These are phyloP conservation scores for Achaetomium macrosporum DNA, from an alignment of 2,329 filamentous ascomycete genomes.

Conservation along the genomic window DNA sequence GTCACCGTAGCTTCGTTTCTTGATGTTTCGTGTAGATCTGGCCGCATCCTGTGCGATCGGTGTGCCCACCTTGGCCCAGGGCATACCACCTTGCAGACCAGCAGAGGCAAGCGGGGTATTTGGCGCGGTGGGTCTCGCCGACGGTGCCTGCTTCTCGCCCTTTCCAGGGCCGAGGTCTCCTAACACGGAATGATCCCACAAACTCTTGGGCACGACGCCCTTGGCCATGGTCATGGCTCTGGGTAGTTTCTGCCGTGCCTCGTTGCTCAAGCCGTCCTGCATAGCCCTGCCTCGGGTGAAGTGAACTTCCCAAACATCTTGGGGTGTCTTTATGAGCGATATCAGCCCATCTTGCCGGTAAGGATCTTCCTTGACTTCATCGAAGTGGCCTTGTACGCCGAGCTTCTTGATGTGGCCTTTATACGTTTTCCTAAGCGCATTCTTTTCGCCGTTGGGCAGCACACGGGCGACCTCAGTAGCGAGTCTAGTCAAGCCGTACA, in stretches of 20 bases:
- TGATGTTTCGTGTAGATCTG: slow-evolving; percentile 59
- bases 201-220: slow-evolving; percentile 47
- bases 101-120: slow-evolving; percentile 43
- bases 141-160: slow-evolving; percentile 35
- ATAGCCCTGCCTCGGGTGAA: slow-evolving; percentile 51
- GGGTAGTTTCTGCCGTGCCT: slow-evolving; percentile 39
- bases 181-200: slow-evolving; percentile 54
- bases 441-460: slow-evolving; percentile 61
- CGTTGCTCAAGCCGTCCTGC: slow-evolving; percentile 44
- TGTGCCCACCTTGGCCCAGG: slow-evolving; percentile 35
- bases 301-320: slow-evolving; percentile 52
- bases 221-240: slow-evolving; percentile 53
- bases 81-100: slow-evolving; percentile 24
- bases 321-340: slow-evolving; percentile 44
- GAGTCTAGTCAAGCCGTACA: slow-evolving; percentile 50
- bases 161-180: slow-evolving; percentile 47
- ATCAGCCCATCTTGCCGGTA: slow-evolving; percentile 48
- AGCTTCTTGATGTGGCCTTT: slow-evolving; percentile 62
- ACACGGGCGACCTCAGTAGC: slow-evolving; percentile 58
- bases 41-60: slow-evolving; percentile 40
- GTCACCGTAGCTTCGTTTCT: slow-evolving; percentile 72
- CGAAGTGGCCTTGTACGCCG: slow-evolving; percentile 56
- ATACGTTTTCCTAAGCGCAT: slow-evolving; percentile 61
- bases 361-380: slow-evolving; percentile 51
- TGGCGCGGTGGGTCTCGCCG: slow-evolving; percentile 45